phyloP scores from a whole-genome alignment of 305 asterid species.

The Withania somnifera region DNA sequence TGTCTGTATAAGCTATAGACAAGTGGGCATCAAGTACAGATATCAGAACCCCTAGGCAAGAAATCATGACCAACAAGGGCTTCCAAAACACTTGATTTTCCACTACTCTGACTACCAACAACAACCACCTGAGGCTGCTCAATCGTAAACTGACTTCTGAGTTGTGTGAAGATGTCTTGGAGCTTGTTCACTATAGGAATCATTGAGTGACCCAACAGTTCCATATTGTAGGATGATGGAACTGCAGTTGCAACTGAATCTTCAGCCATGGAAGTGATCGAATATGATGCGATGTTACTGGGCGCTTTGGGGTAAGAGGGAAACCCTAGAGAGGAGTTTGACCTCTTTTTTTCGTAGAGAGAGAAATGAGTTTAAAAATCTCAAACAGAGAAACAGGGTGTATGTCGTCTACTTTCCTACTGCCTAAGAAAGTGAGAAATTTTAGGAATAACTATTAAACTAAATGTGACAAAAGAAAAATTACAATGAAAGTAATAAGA shows the following conservation, averaged over 20 bases:
- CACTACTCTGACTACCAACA: constrained; percentile 98
- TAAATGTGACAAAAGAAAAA: too few relatives aligned
- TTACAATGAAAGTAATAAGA: too few relatives aligned
- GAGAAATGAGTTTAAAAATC: not conserved
- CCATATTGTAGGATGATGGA: constrained; percentile 11
- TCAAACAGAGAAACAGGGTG: not conserved
- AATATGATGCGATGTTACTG: not conserved
- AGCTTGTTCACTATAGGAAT: constrained; percentile 87
- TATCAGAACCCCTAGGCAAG: constrained; percentile 86
- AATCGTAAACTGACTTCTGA: constrained; percentile 79
- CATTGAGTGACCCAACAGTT: constrained; percentile 65
- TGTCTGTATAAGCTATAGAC: constrained; percentile 83
- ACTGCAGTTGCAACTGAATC: constrained; percentile 24
- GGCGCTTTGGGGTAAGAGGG: not conserved
- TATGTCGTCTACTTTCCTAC: not conserved
- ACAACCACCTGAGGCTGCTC: constrained; percentile 98
- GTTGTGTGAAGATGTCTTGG: constrained; percentile 87
- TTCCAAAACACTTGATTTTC: constrained; percentile 95
- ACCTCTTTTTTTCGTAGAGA: not conserved
- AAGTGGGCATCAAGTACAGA: constrained; percentile 90
- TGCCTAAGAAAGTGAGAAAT: constrained; percentile 15
- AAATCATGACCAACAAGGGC: constrained; percentile 97
- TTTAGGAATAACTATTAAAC: too few relatives aligned
- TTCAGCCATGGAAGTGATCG: constrained; percentile 58
- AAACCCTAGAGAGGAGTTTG: constrained; percentile 5